Conservation (phyloP, 2,329 filamentous ascomycete species). For the Botryosphaeria dothidea region DNA sequence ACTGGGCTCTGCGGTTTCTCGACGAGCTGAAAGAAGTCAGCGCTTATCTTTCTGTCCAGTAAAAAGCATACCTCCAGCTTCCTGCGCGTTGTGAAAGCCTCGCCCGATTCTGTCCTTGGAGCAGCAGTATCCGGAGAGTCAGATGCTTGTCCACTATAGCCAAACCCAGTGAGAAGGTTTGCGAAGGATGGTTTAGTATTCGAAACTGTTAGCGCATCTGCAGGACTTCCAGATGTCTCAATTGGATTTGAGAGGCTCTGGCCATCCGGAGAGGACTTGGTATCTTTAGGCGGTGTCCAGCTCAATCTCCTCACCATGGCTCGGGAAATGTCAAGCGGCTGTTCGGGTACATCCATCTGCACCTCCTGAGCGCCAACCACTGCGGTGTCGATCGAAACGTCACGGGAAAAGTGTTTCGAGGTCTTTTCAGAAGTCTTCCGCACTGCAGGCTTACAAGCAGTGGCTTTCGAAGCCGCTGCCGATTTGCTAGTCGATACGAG, state of each 20-base stretch:
- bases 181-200: constrained; percentile 26
- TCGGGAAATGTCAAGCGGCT: constrained; percentile 30
- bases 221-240: background rate
- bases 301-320: constrained; percentile 33
- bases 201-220: background rate
- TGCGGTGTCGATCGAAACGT: background rate
- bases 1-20: background rate
- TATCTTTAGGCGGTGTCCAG: constrained; percentile 40
- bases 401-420: constrained; percentile 1
- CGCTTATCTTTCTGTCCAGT: no score
- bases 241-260: constrained; percentile 20
- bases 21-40: constrained; percentile 3
- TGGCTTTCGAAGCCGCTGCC: background rate
- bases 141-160: constrained; percentile 23
- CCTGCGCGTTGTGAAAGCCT: constrained; percentile 30
- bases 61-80: constrained; percentile 29
- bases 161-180: constrained; percentile 31
- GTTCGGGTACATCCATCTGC: constrained; percentile 19
- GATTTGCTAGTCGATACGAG: background rate
- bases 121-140: background rate
- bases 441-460: background rate
- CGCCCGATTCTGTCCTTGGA: constrained; percentile 13
- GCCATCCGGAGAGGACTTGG: constrained; percentile 20
- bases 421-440: background rate
- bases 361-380: background rate